These are phyloP conservation scores for Rhododendron henanense DNA, from an alignment of 148 eudicot genomes.

Conservation along the genomic window DNA sequence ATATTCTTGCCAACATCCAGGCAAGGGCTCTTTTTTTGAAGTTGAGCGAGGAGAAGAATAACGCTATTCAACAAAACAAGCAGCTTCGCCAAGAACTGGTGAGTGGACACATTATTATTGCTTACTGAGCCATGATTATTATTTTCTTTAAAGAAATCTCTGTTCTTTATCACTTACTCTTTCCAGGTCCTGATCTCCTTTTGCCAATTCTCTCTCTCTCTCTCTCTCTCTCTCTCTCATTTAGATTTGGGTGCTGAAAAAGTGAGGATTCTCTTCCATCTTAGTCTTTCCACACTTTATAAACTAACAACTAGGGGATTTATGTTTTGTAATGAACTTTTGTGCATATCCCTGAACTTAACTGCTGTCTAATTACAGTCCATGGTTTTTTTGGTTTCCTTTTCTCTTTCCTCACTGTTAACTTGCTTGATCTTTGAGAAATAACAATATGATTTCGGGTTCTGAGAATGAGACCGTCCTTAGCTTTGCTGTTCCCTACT, in stretches of 20 bases:
- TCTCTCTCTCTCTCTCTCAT: too few relatives aligned
- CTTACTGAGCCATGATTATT: not conserved
- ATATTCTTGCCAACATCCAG: constrained; percentile 19
- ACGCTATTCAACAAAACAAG: constrained; percentile 42
- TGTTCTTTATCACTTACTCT: not conserved
- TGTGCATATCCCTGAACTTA: not conserved
- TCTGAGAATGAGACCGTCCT: not conserved
- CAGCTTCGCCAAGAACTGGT: constrained; percentile 58
- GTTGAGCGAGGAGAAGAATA: constrained; percentile 52
- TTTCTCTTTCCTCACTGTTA: not conserved
- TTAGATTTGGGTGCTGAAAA: not conserved
- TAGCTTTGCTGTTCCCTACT: not conserved
- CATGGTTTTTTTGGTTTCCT: not conserved
- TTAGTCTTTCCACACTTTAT: not conserved
- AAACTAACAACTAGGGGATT: not conserved
- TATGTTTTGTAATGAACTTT: not conserved
- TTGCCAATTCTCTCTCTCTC: too few relatives aligned
- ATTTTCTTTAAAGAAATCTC: not conserved
- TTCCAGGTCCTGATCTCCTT: not conserved
- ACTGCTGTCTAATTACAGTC: not conserved
- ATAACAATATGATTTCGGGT: not conserved
- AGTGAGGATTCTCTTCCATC: not conserved
- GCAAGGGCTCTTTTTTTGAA: constrained; percentile 34
- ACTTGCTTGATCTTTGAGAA: not conserved
- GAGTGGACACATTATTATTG: constrained; percentile 5